Evolutionary conservation across 31 red algal species (phyloP).

Genomic region (Endocladia muricata): DNA sequence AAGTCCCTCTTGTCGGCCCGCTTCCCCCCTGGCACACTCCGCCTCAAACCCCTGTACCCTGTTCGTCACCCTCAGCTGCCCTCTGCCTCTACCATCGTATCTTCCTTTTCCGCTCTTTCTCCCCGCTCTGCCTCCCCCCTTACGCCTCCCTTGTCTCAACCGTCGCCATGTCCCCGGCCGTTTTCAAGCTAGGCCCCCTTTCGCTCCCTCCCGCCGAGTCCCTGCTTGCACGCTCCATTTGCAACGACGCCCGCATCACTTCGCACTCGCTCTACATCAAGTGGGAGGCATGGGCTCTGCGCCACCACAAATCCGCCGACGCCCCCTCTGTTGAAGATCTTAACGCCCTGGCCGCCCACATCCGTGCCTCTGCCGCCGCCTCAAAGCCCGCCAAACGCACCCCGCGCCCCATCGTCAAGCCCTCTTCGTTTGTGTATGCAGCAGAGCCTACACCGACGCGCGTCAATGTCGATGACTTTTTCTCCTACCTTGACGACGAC

Average conservation of each 20-base stretch:
- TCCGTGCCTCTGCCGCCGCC: not conserved
- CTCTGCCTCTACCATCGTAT: not conserved
- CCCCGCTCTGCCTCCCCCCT: not conserved
- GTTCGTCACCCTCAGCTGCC: not conserved
- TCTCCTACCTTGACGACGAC: constrained; percentile 24
- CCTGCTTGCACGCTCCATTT: constrained; percentile 8
- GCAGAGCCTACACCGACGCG: constrained; percentile 24
- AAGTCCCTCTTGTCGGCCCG: too few relatives aligned
- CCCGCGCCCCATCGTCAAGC: not conserved
- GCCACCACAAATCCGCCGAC: constrained; percentile 16
- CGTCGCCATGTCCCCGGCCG: not conserved
- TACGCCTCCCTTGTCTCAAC: not conserved
- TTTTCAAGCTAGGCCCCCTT: constrained; percentile 12
- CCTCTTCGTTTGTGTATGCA: constrained; percentile 5
- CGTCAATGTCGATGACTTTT: constrained; percentile 41
- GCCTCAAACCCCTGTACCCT: too few relatives aligned
- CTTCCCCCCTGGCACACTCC: too few relatives aligned
- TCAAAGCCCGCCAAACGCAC: not conserved
- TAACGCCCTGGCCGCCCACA: constrained; percentile 14
- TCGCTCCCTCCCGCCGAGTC: not conserved
- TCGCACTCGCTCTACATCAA: constrained; percentile 35
- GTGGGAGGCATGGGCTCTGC: constrained; percentile 57
- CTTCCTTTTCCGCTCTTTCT: not conserved
- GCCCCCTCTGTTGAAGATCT: constrained; percentile 14
- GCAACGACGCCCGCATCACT: constrained; percentile 11